Conservation (phyloP, 805 yeast genomes). For the Barnettozyma sucrosica region DNA sequence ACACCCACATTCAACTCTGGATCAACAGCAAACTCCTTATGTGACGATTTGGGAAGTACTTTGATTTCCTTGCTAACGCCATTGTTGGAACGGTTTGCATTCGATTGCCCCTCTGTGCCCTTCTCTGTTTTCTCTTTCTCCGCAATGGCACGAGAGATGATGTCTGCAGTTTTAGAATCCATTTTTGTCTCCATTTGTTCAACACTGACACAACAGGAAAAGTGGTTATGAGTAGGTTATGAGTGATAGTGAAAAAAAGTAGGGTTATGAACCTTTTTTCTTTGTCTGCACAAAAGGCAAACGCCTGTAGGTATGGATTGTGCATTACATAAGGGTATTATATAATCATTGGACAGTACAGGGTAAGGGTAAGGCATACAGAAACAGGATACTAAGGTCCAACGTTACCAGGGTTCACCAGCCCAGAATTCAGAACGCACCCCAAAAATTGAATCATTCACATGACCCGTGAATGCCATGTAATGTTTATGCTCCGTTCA, state of each 20-base stretch:
- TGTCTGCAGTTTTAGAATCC: slow-evolving; percentile 21
- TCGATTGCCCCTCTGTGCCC: slow-evolving; percentile 50
- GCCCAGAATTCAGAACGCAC: no score
- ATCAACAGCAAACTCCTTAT: slow-evolving; percentile 20
- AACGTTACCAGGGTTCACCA: no score
- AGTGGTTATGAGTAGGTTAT: not conserved
- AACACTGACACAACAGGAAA: not conserved
- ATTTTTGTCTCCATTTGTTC: slow-evolving; percentile 2
- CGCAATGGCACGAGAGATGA: slow-evolving; percentile 22
- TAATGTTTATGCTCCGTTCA: no score
- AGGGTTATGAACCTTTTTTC: slow-evolving; percentile 1
- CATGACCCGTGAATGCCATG: no score
- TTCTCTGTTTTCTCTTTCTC: slow-evolving; percentile 29
- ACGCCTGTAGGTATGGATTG: not conserved
- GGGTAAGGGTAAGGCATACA: no score
- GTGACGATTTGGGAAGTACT: slow-evolving; percentile 7
- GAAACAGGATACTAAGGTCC: no score
- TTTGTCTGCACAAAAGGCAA: not conserved
- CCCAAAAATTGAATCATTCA: no score
- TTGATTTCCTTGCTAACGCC: not conserved
- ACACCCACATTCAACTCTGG: slow-evolving; percentile 22
- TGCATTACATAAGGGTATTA: no score
- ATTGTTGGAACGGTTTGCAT: slow-evolving; percentile 1
- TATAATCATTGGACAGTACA: no score
- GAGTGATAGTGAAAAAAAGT: not conserved